These are phyloP conservation scores for Lagerstroemia fauriei DNA, from an alignment of 441 rosid species.

Conservation along the genomic window DNA sequence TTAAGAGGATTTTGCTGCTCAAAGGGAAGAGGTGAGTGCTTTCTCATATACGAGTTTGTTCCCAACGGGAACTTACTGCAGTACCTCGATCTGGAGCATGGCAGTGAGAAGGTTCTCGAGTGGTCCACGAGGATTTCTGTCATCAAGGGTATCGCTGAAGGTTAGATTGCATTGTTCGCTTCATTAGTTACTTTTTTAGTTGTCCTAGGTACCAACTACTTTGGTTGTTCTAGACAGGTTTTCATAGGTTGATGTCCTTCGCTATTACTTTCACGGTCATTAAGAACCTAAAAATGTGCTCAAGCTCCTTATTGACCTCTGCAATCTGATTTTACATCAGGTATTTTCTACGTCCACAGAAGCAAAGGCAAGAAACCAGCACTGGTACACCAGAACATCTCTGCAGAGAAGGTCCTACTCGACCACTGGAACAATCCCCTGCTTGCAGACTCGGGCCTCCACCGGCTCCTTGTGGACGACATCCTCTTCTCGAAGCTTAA, in stretches of 20 bases:
- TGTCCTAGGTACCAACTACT: not conserved
- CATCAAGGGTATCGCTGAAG: slow-evolving; percentile 27
- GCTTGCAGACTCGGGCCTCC: slow-evolving; percentile 26
- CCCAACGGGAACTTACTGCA: slow-evolving; percentile 29
- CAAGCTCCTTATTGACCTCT: not conserved
- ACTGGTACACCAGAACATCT: slow-evolving; percentile 25
- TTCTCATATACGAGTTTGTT: slow-evolving; percentile 28
- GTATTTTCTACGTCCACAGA: slow-evolving; percentile 25
- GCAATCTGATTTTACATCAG: slow-evolving; percentile 10
- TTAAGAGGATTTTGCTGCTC: slow-evolving; percentile 32
- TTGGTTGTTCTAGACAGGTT: not conserved
- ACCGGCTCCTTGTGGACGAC: slow-evolving; percentile 28
- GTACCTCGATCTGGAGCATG: slow-evolving; percentile 20
- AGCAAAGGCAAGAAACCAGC: slow-evolving; percentile 25
- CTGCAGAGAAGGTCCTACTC: slow-evolving; percentile 26
- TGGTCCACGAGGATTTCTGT: slow-evolving; percentile 30
- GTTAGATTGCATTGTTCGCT: not conserved
- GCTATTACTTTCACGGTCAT: not conserved
- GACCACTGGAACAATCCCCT: slow-evolving; percentile 34
- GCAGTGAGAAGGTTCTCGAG: slow-evolving; percentile 21
- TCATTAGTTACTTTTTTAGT: too few relatives aligned
- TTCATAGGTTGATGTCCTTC: not conserved
- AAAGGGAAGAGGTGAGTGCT: slow-evolving; percentile 31
- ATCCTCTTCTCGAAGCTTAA: slow-evolving; percentile 27
- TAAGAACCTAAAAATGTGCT: not conserved